Evolutionary conservation across 148 eudicot species (phyloP).

Genomic region (Beta vulgaris): DNA sequence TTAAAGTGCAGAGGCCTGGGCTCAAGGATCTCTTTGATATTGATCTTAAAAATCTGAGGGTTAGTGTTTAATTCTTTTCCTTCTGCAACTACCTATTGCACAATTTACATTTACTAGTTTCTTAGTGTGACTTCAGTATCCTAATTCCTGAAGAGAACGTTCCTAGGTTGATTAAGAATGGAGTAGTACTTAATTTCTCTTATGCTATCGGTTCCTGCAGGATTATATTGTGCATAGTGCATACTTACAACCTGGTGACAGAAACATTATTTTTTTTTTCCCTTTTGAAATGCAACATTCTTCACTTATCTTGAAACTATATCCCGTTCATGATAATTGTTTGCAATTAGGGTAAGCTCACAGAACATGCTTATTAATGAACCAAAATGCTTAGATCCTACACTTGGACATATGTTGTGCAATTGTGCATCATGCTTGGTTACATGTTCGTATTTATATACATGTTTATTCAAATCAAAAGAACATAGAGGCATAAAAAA

Average conservation of each 20-base stretch:
- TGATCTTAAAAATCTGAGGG: conserved; percentile 97
- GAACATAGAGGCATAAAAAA: no score
- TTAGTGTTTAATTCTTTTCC: conserved; percentile 30
- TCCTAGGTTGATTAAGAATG: neutral
- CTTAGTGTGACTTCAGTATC: neutral
- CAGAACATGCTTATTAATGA: neutral
- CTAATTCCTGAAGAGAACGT: neutral
- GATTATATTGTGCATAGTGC: neutral
- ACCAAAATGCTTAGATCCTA: no score
- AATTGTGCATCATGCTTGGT: no score
- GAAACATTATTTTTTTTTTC: neutral
- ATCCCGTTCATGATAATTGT: neutral
- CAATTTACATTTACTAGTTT: neutral
- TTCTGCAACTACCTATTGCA: neutral
- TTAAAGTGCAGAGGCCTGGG: conserved; percentile 98
- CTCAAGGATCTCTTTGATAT: conserved; percentile 98
- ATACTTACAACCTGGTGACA: neutral
- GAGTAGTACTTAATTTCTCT: neutral
- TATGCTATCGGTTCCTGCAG: neutral
- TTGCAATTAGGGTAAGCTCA: neutral
- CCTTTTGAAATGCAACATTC: neutral
- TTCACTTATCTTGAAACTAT: neutral
- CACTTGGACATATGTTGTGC: no score
- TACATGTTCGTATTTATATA: no score
- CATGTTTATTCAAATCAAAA: no score